These are phyloP conservation scores for Dysphania ambrosioides DNA, from an alignment of 148 eudicot genomes.

Conservation along the genomic window DNA sequence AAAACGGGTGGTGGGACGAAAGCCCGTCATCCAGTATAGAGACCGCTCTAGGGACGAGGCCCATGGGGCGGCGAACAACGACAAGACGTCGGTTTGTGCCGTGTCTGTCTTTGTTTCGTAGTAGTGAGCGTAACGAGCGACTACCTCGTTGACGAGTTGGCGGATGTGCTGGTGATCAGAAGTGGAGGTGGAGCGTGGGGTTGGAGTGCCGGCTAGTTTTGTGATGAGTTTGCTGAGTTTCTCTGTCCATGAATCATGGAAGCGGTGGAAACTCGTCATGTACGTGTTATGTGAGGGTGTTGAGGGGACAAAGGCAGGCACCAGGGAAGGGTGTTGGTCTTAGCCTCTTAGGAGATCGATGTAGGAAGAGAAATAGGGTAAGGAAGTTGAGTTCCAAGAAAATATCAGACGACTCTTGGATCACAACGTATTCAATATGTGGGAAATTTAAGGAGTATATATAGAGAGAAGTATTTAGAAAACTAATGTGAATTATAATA, in stretches of 20 bases:
- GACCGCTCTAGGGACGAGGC: constrained; percentile 64
- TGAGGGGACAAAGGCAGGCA: too few species aligned
- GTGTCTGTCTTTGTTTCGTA: constrained; percentile 44
- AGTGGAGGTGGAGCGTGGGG: constrained; percentile 32
- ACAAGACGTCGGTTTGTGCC: constrained; percentile 42
- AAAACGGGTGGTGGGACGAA: constrained; percentile 82
- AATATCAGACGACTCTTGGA: constrained; percentile 26
- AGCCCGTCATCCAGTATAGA: constrained; percentile 70
- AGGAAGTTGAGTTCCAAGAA: too few species aligned
- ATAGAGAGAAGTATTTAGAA: too few species aligned
- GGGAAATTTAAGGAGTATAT: constrained; percentile 9
- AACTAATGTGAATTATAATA: too few species aligned
- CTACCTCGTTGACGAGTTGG: constrained; percentile 38
- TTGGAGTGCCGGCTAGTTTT: constrained; percentile 36
- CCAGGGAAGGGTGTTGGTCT: too few species aligned
- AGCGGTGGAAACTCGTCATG: constrained; percentile 37
- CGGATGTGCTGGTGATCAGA: constrained; percentile 29
- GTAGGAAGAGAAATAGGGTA: neutral
- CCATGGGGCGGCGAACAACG: constrained; percentile 60
- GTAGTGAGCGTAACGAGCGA: constrained; percentile 47
- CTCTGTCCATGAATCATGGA: constrained; percentile 56
- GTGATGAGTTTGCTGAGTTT: constrained; percentile 44
- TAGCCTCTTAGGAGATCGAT: too few species aligned
- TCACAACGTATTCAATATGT: constrained; percentile 28
- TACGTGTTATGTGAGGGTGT: neutral